Percentiles rank a stretch among this genome's conserved stretches.
phyloP scores from a whole-genome alignment of 2,329 filamentous ascomycete genomes.

The Harringtonia lauricola region DNA sequence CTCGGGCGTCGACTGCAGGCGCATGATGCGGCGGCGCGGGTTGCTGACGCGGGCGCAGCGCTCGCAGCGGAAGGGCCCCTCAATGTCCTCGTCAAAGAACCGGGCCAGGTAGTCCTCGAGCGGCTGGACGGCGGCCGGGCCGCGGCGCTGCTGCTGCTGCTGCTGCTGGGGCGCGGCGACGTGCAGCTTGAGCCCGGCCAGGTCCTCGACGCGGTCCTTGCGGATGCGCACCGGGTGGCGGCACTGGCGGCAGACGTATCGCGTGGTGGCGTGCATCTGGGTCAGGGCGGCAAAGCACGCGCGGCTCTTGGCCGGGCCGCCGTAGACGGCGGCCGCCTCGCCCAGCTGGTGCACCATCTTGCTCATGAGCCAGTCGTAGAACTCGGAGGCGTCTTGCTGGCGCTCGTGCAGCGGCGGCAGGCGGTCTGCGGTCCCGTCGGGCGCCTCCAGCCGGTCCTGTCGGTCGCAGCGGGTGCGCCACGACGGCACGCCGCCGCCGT shows the following conservation, averaged over 20 bases:
- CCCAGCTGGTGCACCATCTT: conserved; percentile 1
- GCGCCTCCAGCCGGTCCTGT: no score
- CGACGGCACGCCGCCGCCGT: not conserved
- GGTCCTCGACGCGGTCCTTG: no score
- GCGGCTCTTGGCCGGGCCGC: not conserved
- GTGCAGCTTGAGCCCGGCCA: no score
- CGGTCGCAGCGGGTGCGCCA: no score
- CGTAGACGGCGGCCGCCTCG: not conserved
- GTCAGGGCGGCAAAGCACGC: conserved; percentile 6
- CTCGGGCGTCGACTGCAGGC: conserved; percentile 9
- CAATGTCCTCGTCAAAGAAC: not conserved
- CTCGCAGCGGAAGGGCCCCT: not conserved
- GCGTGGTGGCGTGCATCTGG: not conserved
- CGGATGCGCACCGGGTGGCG: conserved; percentile 2
- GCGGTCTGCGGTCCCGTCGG: no score
- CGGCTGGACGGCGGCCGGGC: not conserved
- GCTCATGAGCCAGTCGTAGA: not conserved
- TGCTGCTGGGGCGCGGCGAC: no score
- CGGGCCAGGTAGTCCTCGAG: not conserved
- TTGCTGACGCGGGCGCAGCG: conserved; percentile 1
- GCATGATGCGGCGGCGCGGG: not conserved
- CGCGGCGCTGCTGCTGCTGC: no score
- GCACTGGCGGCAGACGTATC: conserved; percentile 4
- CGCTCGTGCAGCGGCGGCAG: not conserved
- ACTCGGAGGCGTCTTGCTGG: not conserved